A percentile compares a stretch with the other conserved stretches of the same genome.
Conservation (phyloP, 768 basidiomycete species). For the Kwoniella sp. region DNA sequence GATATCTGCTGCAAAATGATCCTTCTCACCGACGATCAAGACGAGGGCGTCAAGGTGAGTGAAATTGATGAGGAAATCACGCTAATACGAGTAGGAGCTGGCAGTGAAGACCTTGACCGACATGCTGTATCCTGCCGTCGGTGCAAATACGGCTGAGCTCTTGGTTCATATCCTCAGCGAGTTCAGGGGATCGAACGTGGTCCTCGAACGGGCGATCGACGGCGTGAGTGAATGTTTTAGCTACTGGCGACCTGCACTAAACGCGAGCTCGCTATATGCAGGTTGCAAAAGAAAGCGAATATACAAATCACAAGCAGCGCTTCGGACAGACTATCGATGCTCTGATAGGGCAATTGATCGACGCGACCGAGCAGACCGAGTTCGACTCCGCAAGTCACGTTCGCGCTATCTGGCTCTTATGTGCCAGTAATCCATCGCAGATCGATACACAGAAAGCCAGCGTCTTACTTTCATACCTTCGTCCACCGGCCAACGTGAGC, state of each 20-base stretch:
- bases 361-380: constrained; percentile 71
- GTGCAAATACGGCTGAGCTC: constrained; percentile 64
- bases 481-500: constrained; percentile 37
- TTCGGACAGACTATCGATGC: constrained; percentile 74
- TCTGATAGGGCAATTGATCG: constrained; percentile 84
- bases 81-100: constrained; percentile 63
- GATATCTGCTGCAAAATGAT: constrained; percentile 84
- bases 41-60: constrained; percentile 78
- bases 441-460: constrained; percentile 82
- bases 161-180: constrained; percentile 83
- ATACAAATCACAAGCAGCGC: constrained; percentile 3
- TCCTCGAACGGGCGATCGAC: constrained; percentile 80
- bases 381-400: constrained; percentile 57
- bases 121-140: constrained; percentile 68
- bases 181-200: constrained; percentile 80
- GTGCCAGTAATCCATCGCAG: constrained; percentile 63
- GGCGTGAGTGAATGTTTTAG: constrained; percentile 62
- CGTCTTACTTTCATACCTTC: constrained; percentile 81
- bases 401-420: constrained; percentile 40
- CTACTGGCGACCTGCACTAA: too few species aligned
- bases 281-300: constrained; percentile 20
- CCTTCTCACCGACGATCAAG: constrained; percentile 84
- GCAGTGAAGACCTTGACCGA: constrained; percentile 88
- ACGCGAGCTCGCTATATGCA: too few species aligned
- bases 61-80: background rate